Percentiles rank a stretch among this genome's conserved stretches.
These are phyloP conservation scores for Mrakia gelida DNA, from an alignment of 768 basidiomycete species.

Conservation along the genomic window DNA sequence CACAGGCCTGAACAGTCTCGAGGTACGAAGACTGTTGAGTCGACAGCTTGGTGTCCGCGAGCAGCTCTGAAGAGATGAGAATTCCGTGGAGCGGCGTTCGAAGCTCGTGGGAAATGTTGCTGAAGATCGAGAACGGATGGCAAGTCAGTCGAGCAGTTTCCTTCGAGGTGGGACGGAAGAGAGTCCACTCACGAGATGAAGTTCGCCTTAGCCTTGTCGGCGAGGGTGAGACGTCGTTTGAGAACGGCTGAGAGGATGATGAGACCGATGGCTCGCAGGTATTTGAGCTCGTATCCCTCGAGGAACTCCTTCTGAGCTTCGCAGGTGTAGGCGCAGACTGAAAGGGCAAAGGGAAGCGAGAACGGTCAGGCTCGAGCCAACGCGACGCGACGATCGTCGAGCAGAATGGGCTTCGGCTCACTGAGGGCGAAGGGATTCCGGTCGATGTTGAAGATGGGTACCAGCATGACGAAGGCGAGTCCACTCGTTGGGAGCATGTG, in stretches of 20 bases:
- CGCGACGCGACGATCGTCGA: neutral
- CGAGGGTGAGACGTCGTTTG: conserved; percentile 85
- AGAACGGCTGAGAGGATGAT: conserved; percentile 90
- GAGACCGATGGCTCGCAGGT: conserved; percentile 60
- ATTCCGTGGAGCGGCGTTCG: conserved; percentile 80
- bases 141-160: too few relatives aligned
- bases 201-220: conserved; percentile 58
- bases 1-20: conserved; percentile 89
- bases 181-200: conserved; percentile 54
- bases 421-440: conserved; percentile 7
- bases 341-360: neutral
- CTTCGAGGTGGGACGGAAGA: too few relatives aligned
- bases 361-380: neutral
- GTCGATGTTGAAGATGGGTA: conserved; percentile 80
- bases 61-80: conserved; percentile 45
- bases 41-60: conserved; percentile 75
- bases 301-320: conserved; percentile 71
- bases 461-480: conserved; percentile 56
- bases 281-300: conserved; percentile 63
- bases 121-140: conserved; percentile 38
- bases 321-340: conserved; percentile 76
- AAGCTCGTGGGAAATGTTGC: conserved; percentile 80
- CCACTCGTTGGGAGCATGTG: conserved; percentile 63
- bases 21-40: conserved; percentile 79
- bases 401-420: neutral